Evolutionary conservation across 1,139 yeast genomes (phyloP).

Genomic region (Candida tropicalis): DNA sequence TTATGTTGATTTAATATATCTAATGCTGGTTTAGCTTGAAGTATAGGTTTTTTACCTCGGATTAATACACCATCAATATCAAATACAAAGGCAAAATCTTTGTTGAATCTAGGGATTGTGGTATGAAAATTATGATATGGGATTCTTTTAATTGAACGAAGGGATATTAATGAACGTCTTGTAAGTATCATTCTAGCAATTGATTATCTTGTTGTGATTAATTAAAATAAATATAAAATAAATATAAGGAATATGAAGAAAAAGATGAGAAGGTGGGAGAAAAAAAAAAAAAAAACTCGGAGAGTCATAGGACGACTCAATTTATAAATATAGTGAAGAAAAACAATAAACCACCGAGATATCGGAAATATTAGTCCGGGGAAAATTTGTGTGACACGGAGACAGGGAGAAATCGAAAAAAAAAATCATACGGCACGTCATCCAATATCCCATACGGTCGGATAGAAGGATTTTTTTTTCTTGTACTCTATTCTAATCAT

Average conservation of each 20-base stretch:
- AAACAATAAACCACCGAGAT: neutral
- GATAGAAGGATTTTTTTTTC: conserved; percentile 1
- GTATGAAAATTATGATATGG: conserved; percentile 5
- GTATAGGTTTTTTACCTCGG: conserved; percentile 71
- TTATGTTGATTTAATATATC: conserved; percentile 51
- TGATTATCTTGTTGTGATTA: neutral
- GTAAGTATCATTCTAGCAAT: conserved; percentile 8
- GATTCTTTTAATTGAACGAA: conserved; percentile 1
- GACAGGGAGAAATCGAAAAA: neutral
- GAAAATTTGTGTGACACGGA: neutral
- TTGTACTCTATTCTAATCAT: no score
- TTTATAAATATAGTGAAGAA: neutral
- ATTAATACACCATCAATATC: conserved; percentile 90
- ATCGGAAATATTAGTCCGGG: conserved; percentile 2
- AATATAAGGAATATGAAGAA: neutral
- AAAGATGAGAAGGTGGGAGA: neutral
- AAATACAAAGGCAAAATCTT: conserved; percentile 30
- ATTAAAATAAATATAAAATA: neutral
- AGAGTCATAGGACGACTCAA: conserved; percentile 3
- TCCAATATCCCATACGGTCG: no score
- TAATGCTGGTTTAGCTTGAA: conserved; percentile 69
- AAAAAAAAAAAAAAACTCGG: neutral
- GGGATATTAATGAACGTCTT: conserved; percentile 3
- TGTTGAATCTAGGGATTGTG: conserved; percentile 1
- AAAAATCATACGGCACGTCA: no score